A percentile compares a stretch with the other conserved stretches of the same genome.
phyloP scores from a whole-genome alignment of 1,284 basidiomycete species.

The Phellinidium pouzarii region DNA sequence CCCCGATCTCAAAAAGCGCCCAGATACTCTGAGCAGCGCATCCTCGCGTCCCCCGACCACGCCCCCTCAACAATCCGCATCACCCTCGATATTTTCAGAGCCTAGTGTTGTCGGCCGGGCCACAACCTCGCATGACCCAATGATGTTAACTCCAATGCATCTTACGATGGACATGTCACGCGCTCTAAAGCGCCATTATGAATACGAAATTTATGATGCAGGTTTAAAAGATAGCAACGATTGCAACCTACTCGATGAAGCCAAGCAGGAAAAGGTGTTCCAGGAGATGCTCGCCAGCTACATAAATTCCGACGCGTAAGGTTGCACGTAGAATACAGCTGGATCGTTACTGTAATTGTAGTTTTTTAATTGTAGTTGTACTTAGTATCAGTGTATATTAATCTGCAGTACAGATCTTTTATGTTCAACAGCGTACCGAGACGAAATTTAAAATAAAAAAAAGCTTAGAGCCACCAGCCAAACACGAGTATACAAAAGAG shows the following conservation, averaged over 20 bases:
- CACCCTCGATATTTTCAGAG: not conserved
- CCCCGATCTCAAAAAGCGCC: not conserved
- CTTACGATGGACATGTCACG: no score
- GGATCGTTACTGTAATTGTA: no score
- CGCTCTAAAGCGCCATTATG: no score
- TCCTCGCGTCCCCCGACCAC: not conserved
- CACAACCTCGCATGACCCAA: no score
- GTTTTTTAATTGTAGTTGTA: not conserved
- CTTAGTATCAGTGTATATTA: no score
- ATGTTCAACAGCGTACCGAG: no score
- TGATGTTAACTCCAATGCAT: no score
- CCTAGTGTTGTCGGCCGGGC: not conserved
- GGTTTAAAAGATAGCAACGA: not conserved
- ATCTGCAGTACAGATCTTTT: no score
- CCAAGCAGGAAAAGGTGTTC: not conserved
- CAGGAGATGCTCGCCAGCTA: slow-evolving; percentile 3
- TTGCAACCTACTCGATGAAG: not conserved
- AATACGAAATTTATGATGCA: no score
- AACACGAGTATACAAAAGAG: not conserved
- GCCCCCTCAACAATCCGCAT: not conserved
- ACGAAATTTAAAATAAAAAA: no score
- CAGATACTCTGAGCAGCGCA: slow-evolving; percentile 1
- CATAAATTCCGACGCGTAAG: not conserved
- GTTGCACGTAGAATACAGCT: not conserved
- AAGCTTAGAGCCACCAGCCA: not conserved